phyloP scores from a whole-genome alignment of 352 stramenopile species.

The Globisporangium emineosum region DNA sequence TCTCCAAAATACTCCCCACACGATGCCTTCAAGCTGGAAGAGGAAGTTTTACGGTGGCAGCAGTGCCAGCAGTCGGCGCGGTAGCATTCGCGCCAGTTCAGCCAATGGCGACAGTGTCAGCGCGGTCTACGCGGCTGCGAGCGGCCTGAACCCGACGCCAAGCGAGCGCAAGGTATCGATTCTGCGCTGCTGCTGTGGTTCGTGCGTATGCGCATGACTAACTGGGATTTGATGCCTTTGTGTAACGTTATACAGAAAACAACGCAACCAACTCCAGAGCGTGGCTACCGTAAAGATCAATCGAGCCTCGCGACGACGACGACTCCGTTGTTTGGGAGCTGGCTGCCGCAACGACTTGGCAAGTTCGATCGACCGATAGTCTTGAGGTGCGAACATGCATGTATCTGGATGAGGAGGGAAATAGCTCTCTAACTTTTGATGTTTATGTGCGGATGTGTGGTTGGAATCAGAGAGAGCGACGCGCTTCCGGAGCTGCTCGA shows the following conservation, averaged over 20 bases:
- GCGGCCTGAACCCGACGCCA: slow-evolving; percentile 18
- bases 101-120: slow-evolving; percentile 19
- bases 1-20: too few species aligned
- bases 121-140: slow-evolving; percentile 27
- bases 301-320: neutral
- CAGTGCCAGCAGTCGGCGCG: neutral
- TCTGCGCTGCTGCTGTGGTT: neutral
- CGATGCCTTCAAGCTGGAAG: too few species aligned
- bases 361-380: slow-evolving; percentile 14
- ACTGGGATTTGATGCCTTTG: neutral
- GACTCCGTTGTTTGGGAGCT: neutral
- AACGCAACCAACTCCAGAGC: neutral
- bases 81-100: neutral
- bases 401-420: neutral
- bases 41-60: neutral
- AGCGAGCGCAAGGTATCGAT: slow-evolving; percentile 12
- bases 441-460: neutral
- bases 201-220: too few species aligned
- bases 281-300: neutral
- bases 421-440: neutral
- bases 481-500: slow-evolving; percentile 11
- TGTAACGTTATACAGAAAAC: neutral
- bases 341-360: slow-evolving; percentile 9
- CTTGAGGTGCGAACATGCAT: slow-evolving; percentile 5
- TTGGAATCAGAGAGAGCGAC: slow-evolving; percentile 4